Percentiles rank a stretch among this genome's conserved stretches.
These are phyloP conservation scores for Achaetomium macrosporum DNA, from an alignment of 2,329 filamentous ascomycete genomes.

Conservation along the genomic window DNA sequence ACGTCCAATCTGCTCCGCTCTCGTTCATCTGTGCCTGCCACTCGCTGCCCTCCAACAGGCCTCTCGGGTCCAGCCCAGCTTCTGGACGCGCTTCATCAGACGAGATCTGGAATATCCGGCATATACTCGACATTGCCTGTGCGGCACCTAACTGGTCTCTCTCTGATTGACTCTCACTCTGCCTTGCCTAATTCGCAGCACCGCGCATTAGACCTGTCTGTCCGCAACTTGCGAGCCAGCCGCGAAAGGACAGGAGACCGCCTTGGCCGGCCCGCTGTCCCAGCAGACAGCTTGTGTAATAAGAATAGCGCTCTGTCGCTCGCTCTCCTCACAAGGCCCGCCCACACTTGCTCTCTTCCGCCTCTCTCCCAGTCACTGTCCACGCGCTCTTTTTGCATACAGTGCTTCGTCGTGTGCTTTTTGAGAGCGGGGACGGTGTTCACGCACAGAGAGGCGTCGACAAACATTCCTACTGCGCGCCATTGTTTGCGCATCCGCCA, in stretches of 20 bases:
- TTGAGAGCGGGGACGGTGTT: slow-evolving; percentile 3
- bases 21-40: slow-evolving; percentile 2
- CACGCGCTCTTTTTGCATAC: slow-evolving; percentile 9
- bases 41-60: slow-evolving; percentile 7
- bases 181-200: not conserved
- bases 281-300: slow-evolving; percentile 22
- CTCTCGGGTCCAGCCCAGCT: not conserved
- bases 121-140: too few relatives aligned
- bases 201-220: not conserved
- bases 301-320: slow-evolving; percentile 23
- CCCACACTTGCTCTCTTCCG: slow-evolving; percentile 6
- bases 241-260: slow-evolving; percentile 16
- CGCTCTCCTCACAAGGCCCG: slow-evolving; percentile 4
- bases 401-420: slow-evolving; percentile 1
- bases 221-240: not conserved
- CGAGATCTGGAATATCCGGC: not conserved
- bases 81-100: slow-evolving; percentile 14
- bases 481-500: not conserved
- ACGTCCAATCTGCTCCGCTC: not conserved
- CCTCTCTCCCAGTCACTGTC: slow-evolving; percentile 5
- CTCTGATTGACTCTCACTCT: not conserved
- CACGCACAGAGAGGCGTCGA: slow-evolving; percentile 10
- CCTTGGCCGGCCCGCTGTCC: slow-evolving; percentile 16
- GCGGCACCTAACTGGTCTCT: too few relatives aligned
- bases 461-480: slow-evolving; percentile 12